Conservation (phyloP, 1,284 basidiomycete genomes). For the Hemileccinum hortonii region DNA sequence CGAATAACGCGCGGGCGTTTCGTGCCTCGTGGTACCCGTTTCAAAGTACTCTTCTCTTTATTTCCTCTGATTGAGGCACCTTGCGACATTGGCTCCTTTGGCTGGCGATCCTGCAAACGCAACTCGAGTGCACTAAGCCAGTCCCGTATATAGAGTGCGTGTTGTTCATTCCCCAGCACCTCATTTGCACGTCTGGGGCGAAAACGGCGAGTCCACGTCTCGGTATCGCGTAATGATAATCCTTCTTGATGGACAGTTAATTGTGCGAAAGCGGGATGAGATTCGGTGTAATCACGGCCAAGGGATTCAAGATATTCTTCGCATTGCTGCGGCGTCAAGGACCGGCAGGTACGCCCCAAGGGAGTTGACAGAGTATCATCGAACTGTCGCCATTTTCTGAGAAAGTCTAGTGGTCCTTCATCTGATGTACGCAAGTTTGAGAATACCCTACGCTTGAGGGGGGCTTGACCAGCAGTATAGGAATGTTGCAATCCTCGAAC, state of each 20-base stretch:
- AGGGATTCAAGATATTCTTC: constrained; percentile 18
- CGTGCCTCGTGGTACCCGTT: constrained; percentile 35
- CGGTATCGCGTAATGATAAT: constrained; percentile 21
- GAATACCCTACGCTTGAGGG: constrained; percentile 10
- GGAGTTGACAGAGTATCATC: constrained; percentile 1
- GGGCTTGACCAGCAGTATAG: constrained; percentile 15
- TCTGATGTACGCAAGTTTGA: constrained; percentile 2
- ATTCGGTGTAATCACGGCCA: constrained; percentile 13
- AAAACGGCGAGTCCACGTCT: constrained; percentile 78
- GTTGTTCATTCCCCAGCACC: constrained; percentile 79
- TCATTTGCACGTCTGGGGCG: constrained; percentile 71
- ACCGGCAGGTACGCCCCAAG: neutral
- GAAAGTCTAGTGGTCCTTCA: constrained; percentile 17
- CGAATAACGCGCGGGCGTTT: constrained; percentile 56
- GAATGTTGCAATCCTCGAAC: constrained; percentile 53
- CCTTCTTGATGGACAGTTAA: constrained; percentile 31
- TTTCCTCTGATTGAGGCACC: constrained; percentile 10
- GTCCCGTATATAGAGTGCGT: constrained; percentile 73
- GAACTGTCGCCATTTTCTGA: constrained; percentile 10
- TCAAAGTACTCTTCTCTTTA: constrained; percentile 23
- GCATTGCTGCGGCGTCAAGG: constrained; percentile 19
- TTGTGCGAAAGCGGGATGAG: constrained; percentile 57
- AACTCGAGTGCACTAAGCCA: constrained; percentile 79
- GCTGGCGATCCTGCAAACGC: constrained; percentile 40
- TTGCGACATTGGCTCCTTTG: constrained; percentile 8